These are phyloP conservation scores for Kodamaea suecica DNA, from an alignment of 1,139 yeast genomes.

Conservation along the genomic window DNA sequence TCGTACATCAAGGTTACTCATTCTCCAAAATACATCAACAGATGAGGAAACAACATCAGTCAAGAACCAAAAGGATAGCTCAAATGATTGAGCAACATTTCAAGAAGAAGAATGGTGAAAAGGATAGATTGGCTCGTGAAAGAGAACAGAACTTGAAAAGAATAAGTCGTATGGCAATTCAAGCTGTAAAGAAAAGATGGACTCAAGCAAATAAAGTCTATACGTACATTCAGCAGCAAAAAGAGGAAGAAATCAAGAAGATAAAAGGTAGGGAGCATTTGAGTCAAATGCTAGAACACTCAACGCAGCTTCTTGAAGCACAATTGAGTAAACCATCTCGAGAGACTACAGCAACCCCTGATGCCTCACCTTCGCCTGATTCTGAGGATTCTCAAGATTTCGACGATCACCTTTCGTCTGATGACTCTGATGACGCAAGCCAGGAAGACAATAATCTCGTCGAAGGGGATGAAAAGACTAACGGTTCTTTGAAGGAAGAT, in stretches of 20 bases:
- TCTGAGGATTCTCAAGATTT: slow-evolving; percentile 16
- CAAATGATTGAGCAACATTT: slow-evolving; percentile 85
- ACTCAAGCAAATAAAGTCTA: slow-evolving; percentile 82
- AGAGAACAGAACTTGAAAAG: slow-evolving; percentile 63
- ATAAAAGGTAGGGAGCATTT: slow-evolving; percentile 84
- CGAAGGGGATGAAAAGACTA: slow-evolving; percentile 7
- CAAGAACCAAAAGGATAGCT: slow-evolving; percentile 71
- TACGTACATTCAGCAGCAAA: slow-evolving; percentile 47
- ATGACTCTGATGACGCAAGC: slow-evolving; percentile 5
- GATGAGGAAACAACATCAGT: slow-evolving; percentile 59
- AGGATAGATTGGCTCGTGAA: slow-evolving; percentile 73
- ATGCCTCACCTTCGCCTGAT: slow-evolving; percentile 12
- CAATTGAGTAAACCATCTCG: slow-evolving; percentile 52
- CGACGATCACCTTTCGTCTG: slow-evolving; percentile 15
- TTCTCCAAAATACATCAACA: slow-evolving; percentile 73
- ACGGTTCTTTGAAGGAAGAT: slow-evolving; percentile 14
- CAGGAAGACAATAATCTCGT: slow-evolving; percentile 1
- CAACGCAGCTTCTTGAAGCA: slow-evolving; percentile 85
- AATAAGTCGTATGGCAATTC: slow-evolving; percentile 75
- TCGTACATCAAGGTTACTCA: slow-evolving; percentile 71
- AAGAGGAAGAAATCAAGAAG: slow-evolving; percentile 67
- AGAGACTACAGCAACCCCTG: slow-evolving; percentile 18
- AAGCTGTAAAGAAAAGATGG: slow-evolving; percentile 91
- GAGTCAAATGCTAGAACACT: slow-evolving; percentile 84
- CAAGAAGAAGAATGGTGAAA: slow-evolving; percentile 82